Evolutionary conservation across 805 yeast species (phyloP).

Genomic region (Starmerella apis): DNA sequence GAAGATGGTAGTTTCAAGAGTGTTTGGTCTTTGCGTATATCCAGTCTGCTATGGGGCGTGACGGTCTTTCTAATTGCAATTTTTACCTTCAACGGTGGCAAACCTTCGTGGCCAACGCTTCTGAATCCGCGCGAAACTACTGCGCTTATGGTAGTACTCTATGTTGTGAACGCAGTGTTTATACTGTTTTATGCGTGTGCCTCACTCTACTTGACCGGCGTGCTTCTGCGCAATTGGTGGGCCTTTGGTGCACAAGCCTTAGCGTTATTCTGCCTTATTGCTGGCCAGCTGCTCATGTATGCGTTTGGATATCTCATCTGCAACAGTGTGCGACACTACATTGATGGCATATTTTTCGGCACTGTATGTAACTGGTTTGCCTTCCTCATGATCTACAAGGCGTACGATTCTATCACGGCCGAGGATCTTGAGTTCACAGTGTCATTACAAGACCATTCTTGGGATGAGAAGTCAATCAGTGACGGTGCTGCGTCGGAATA

Average conservation of each 20-base stretch:
- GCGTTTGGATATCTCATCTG: conserved; percentile 61
- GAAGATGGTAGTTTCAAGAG: conserved; percentile 79
- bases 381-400: conserved; percentile 89
- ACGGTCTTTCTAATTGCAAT: conserved; percentile 57
- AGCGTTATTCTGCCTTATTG: conserved; percentile 60
- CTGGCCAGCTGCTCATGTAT: conserved; percentile 70
- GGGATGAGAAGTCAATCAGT: conserved; percentile 32
- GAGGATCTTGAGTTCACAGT: conserved; percentile 92
- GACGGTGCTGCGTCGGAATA: conserved; percentile 28
- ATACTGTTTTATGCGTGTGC: conserved; percentile 52
- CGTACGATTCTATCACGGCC: conserved; percentile 90
- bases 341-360: conserved; percentile 83
- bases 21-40: conserved; percentile 44
- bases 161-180: conserved; percentile 59
- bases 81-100: conserved; percentile 50
- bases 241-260: conserved; percentile 73
- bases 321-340: conserved; percentile 62
- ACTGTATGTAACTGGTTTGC: conserved; percentile 70
- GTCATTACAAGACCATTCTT: conserved; percentile 39
- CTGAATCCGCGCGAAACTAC: conserved; percentile 46
- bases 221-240: conserved; percentile 71
- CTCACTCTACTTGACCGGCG: conserved; percentile 56
- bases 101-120: conserved; percentile 38
- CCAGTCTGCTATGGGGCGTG: conserved; percentile 49
- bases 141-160: conserved; percentile 61